Evolutionary conservation across 2,329 filamentous ascomycete species (phyloP).

Genomic region (Alternaria brassicae): DNA sequence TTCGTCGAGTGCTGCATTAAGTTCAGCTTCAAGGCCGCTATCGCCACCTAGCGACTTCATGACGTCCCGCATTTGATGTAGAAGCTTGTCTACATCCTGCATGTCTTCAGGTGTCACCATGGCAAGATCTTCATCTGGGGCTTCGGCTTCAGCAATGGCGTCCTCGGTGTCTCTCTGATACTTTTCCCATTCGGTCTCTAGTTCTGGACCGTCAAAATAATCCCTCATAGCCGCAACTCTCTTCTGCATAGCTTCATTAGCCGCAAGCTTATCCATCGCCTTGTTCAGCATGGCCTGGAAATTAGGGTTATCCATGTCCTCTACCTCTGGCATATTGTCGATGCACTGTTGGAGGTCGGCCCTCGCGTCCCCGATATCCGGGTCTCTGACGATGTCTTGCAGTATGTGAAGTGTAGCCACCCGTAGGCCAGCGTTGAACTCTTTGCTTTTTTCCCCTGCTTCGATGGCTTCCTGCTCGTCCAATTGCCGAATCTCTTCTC

Average conservation of each 20-base stretch:
- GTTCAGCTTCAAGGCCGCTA: constrained; percentile 29
- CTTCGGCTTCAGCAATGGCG: constrained; percentile 14
- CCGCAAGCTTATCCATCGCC: constrained; percentile 31
- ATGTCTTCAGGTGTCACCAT: constrained; percentile 17
- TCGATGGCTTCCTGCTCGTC: constrained; percentile 21
- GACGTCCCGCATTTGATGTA: constrained; percentile 38
- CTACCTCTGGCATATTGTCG: constrained; percentile 30
- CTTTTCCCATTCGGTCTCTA: constrained; percentile 23
- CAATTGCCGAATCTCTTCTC: constrained; percentile 21
- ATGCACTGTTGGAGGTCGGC: constrained; percentile 35
- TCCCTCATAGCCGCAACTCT: constrained; percentile 27
- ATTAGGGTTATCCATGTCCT: constrained; percentile 29
- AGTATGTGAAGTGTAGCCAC: constrained; percentile 31
- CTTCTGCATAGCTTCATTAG: constrained; percentile 28
- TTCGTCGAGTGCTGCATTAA: constrained; percentile 29
- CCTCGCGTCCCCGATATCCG: constrained; percentile 32
- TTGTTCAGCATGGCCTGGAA: constrained; percentile 31
- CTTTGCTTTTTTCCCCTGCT: constrained; percentile 22
- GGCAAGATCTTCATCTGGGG: constrained; percentile 13
- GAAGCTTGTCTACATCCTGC: constrained; percentile 32
- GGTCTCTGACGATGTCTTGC: constrained; percentile 39
- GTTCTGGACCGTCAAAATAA: constrained; percentile 12
- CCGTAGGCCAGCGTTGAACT: constrained; percentile 25
- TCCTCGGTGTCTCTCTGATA: constrained; percentile 21
- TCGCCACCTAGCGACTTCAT: constrained; percentile 32